A percentile compares a stretch with the other conserved stretches of the same genome.
phyloP scores from a whole-genome alignment of 2,329 filamentous ascomycete genomes.

The Hypoxylon sp. region DNA sequence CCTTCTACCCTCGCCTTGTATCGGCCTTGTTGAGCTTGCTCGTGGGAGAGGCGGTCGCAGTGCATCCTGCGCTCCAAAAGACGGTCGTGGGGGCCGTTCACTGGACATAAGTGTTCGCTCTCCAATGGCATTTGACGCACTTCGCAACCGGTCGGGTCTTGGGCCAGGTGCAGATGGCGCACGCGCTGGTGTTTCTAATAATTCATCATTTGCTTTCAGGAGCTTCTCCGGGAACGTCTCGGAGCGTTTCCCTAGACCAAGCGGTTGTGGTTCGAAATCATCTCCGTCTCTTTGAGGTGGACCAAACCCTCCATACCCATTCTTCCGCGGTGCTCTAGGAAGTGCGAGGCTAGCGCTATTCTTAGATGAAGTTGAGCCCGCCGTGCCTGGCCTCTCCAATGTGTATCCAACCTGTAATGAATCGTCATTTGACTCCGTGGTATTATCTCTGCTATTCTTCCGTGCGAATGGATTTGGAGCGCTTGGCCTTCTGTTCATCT shows the following conservation, averaged over 20 bases:
- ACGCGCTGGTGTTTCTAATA: constrained; percentile 58
- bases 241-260: constrained; percentile 62
- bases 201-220: constrained; percentile 43
- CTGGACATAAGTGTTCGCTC: constrained; percentile 47
- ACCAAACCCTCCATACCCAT: constrained; percentile 73
- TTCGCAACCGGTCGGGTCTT: constrained; percentile 58
- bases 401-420: constrained; percentile 47
- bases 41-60: constrained; percentile 68
- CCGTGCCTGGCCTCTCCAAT: constrained; percentile 52
- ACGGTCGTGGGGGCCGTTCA: constrained; percentile 57
- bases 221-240: constrained; percentile 67
- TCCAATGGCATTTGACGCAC: constrained; percentile 47
- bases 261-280: constrained; percentile 57
- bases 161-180: constrained; percentile 65
- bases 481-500: constrained; percentile 59
- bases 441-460: constrained; percentile 49
- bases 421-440: constrained; percentile 45
- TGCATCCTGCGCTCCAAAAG: constrained; percentile 64
- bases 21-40: constrained; percentile 62
- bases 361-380: constrained; percentile 52
- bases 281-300: constrained; percentile 60
- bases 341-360: constrained; percentile 54
- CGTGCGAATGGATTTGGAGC: constrained; percentile 56
- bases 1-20: constrained; percentile 56
- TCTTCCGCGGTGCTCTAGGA: constrained; percentile 62